These are phyloP conservation scores for Backusella macrospora DNA, from an alignment of 192 early-diverging fungal species.

Conservation along the genomic window DNA sequence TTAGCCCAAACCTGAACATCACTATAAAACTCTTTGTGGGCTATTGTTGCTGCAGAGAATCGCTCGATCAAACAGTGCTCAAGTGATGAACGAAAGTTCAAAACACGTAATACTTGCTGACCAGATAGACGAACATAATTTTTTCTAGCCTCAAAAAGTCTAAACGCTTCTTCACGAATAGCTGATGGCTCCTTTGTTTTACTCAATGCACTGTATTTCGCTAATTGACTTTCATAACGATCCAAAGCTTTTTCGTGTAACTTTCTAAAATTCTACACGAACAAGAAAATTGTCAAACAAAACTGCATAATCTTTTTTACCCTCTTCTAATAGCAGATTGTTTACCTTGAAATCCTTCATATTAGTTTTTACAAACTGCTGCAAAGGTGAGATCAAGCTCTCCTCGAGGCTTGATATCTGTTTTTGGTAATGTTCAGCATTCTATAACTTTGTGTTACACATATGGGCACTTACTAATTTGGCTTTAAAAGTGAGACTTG, in stretches of 20 bases:
- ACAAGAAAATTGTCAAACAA: background rate
- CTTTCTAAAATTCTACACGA: constrained; percentile 44
- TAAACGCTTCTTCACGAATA: constrained; percentile 70
- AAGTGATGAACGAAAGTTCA: constrained; percentile 57
- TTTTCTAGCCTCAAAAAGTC: constrained; percentile 69
- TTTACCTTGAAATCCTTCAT: constrained; percentile 68
- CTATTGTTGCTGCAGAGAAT: constrained; percentile 50
- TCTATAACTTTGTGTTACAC: background rate
- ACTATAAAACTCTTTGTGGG: constrained; percentile 49
- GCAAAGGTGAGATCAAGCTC: constrained; percentile 59
- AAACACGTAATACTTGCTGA: constrained; percentile 58
- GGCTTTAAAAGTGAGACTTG: constrained; percentile 54
- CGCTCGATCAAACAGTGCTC: constrained; percentile 51
- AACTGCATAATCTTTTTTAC: background rate
- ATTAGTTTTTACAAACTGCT: constrained; percentile 68
- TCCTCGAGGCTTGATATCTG: constrained; percentile 65
- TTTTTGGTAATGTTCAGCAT: constrained; percentile 5
- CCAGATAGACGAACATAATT: constrained; percentile 62
- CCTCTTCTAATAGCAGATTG: too few relatives aligned
- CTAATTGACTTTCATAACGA: constrained; percentile 66
- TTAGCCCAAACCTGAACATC: constrained; percentile 47
- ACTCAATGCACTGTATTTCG: constrained; percentile 60
- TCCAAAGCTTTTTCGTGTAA: constrained; percentile 50
- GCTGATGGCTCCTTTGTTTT: constrained; percentile 69
- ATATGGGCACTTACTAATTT: constrained; percentile 43